Conservation (phyloP, 257 asterid genomes). For the Striga asiatica region DNA sequence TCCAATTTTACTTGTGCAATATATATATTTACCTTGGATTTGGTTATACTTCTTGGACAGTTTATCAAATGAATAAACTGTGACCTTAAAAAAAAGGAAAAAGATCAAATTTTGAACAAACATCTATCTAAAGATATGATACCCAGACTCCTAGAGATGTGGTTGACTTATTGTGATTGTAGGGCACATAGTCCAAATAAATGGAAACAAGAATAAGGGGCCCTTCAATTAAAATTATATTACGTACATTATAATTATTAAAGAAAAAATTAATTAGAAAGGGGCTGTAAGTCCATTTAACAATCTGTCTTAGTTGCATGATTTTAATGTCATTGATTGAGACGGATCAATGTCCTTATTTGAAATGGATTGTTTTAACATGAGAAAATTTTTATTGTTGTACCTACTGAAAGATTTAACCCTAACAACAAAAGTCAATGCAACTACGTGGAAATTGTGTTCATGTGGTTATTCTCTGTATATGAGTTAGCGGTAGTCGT, state of each 20-base stretch:
- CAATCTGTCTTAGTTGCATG: constrained; percentile 2
- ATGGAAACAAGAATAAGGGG: constrained; percentile 6
- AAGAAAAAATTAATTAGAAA: neutral
- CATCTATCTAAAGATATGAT: neutral
- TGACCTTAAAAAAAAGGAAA: neutral
- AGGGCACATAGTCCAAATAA: neutral
- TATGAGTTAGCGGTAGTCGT: too few relatives aligned
- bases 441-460: constrained; percentile 4
- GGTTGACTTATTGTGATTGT: neutral
- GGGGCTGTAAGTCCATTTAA: constrained; percentile 1
- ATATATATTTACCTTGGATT: neutral
- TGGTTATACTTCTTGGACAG: neutral
- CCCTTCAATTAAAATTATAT: neutral
- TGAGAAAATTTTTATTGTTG: neutral
- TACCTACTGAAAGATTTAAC: neutral
- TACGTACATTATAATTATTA: neutral
- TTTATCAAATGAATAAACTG: neutral
- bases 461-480: neutral
- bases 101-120: neutral
- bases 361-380: neutral
- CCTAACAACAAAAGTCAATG: neutral
- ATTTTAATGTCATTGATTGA: constrained; percentile 1
- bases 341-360: constrained; percentile 1
- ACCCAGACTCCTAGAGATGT: too few relatives aligned
- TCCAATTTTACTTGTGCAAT: too few relatives aligned